Conservation (phyloP, 2,329 filamentous ascomycete species). For the Shiraia bambusicola region DNA sequence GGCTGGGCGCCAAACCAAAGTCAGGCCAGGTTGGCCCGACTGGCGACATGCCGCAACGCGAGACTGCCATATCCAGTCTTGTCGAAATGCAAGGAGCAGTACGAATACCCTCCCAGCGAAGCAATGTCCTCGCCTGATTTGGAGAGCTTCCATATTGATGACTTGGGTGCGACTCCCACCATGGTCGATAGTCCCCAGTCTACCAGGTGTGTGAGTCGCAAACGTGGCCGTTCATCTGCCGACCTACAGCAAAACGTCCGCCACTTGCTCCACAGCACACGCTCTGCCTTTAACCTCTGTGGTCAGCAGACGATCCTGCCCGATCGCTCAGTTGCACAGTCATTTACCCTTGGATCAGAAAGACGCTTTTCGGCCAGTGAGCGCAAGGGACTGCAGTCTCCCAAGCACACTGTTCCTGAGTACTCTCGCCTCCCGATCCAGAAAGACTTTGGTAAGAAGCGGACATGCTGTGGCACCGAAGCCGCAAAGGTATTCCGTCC, state of each 20-base stretch:
- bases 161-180: slow-evolving; percentile 33
- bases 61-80: slow-evolving; percentile 45
- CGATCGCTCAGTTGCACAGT: slow-evolving; percentile 40
- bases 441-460: slow-evolving; percentile 59
- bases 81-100: slow-evolving; percentile 42
- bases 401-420: slow-evolving; percentile 44
- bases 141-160: slow-evolving; percentile 55
- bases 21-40: slow-evolving; percentile 51
- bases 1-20: slow-evolving; percentile 55
- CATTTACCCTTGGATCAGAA: slow-evolving; percentile 25
- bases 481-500: slow-evolving; percentile 54
- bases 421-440: slow-evolving; percentile 47
- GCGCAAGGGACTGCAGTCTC: slow-evolving; percentile 43
- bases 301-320: slow-evolving; percentile 36
- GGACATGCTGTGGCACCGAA: slow-evolving; percentile 66
- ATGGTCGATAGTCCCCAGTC: slow-evolving; percentile 31
- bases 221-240: slow-evolving; percentile 64
- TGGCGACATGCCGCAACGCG: slow-evolving; percentile 56
- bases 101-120: slow-evolving; percentile 38
- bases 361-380: slow-evolving; percentile 21
- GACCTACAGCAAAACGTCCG: slow-evolving; percentile 69
- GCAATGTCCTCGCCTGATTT: slow-evolving; percentile 44
- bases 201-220: slow-evolving; percentile 43
- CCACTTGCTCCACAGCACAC: slow-evolving; percentile 55
- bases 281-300: slow-evolving; percentile 44